Evolutionary conservation across 257 asterid species (phyloP).

Genomic region (Knoxia roxburghii): DNA sequence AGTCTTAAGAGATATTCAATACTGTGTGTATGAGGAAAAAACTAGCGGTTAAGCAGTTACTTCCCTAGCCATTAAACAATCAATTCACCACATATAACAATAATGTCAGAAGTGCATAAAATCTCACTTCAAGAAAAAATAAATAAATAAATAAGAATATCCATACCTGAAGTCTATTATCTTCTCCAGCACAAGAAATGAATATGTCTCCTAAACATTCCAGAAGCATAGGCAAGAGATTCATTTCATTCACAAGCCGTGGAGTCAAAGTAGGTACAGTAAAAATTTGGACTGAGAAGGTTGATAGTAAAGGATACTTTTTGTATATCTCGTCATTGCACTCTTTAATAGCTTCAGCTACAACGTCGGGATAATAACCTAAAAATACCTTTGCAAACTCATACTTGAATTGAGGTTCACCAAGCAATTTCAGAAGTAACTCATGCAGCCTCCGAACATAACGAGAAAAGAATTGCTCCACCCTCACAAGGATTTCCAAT

Average conservation of each 20-base stretch:
- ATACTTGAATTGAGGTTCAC: slow-evolving; percentile 82
- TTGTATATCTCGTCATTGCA: slow-evolving; percentile 46
- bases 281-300: slow-evolving; percentile 87
- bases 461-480: slow-evolving; percentile 51
- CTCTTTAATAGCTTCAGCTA: slow-evolving; percentile 51
- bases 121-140: background rate
- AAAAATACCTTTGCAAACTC: slow-evolving; percentile 89
- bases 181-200: slow-evolving; percentile 56
- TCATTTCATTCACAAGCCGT: slow-evolving; percentile 88
- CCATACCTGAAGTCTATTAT: slow-evolving; percentile 77
- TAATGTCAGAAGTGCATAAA: background rate
- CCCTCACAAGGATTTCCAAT: slow-evolving; percentile 67
- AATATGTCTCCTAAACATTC: slow-evolving; percentile 67
- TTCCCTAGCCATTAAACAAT: background rate
- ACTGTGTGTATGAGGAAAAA: background rate
- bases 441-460: slow-evolving; percentile 69
- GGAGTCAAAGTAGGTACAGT: slow-evolving; percentile 87
- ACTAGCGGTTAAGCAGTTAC: background rate
- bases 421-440: slow-evolving; percentile 77
- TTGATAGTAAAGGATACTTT: slow-evolving; percentile 58
- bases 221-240: slow-evolving; percentile 72
- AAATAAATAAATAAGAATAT: background rate
- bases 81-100: background rate
- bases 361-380: slow-evolving; percentile 69
- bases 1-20: background rate